Conservation (phyloP, 495 filamentous ascomycete species). For the Chaetomidium leptoderma region DNA sequence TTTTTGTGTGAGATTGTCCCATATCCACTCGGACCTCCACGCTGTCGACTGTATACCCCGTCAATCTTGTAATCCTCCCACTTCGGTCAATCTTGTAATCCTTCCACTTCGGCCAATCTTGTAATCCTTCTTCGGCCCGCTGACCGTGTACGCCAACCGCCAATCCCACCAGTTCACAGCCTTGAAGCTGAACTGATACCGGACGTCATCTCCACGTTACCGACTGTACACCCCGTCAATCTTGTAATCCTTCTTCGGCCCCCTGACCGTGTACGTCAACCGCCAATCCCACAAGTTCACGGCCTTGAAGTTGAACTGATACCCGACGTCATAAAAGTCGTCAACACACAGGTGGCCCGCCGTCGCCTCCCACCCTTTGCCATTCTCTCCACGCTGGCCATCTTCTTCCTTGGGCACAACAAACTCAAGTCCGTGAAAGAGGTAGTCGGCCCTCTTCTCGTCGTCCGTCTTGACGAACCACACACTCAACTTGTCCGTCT, state of each 20-base stretch:
- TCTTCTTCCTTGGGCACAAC: conserved; percentile 17
- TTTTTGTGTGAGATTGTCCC: background rate
- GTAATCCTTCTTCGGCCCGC: conserved; percentile 68
- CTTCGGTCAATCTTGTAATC: too few relatives aligned
- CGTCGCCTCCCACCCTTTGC: conserved; percentile 51
- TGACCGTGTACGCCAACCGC: conserved; percentile 56
- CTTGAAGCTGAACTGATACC: conserved; percentile 57
- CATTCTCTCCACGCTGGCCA: conserved; percentile 12
- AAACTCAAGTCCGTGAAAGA: conserved; percentile 59
- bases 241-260: conserved; percentile 65
- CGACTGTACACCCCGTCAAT: conserved; percentile 49
- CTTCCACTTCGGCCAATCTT: too few relatives aligned
- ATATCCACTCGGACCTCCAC: too few relatives aligned
- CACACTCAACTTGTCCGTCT: conserved; percentile 52
- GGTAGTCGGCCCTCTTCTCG: conserved; percentile 54
- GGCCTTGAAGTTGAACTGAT: conserved; percentile 55
- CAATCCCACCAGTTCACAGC: conserved; percentile 51
- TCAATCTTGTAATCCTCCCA: too few relatives aligned
- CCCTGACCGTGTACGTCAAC: conserved; percentile 57
- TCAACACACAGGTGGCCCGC: conserved; percentile 59
- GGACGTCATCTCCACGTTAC: conserved; percentile 39
- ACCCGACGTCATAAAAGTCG: conserved; percentile 61
- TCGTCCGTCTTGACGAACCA: conserved; percentile 64
- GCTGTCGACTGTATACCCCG: conserved; percentile 42
- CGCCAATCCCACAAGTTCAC: conserved; percentile 51